Evolutionary conservation across 495 filamentous ascomycete genomes (phyloP), one percentile per base, ranked within the genome.

Genomic region (Penicillium coffeae): DNA sequence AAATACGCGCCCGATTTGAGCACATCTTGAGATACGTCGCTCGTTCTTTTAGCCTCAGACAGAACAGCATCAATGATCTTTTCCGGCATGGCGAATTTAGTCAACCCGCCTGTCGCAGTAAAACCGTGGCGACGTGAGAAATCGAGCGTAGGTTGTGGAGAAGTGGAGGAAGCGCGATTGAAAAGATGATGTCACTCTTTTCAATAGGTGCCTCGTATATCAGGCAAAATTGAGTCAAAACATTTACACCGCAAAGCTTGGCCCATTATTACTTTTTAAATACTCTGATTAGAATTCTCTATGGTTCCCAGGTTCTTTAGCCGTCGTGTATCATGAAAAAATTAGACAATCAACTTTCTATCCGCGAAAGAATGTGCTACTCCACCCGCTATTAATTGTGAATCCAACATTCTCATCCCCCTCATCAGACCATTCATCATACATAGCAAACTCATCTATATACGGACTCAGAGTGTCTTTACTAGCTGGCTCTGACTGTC

Each of bases 1-100:
- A 91, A 56, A 61, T 91, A 95, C n/a, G 88, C 81, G 15, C 81
- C 77, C 42, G 88, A 92, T 51, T 66, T 79, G 25, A 80, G 79
- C 18, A 89, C 84, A 51, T 85, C 81, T 13, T 74, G 63, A 14
- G 86, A 66, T 9, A 85, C 65, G 14, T 57, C 52, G 42, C 67
- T 76, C 50, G 66, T 51, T 5, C 54, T 58, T 2, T 60, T 52
- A n/a, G 65, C 62, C 51, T 79, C 76, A 5, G 65, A 64, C 3
- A 66, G 38, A 15, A 72, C 69, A 32, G 69, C 65, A 14, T 65
- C 60, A 54, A 72, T 74, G 42, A 74, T 55, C 44, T 59, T 67
- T 25, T 68, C 69, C 15, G 71, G 56, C 73, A 78, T 78, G 7
- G 18, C n/a, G 48, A 32, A 34, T 21, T n/a, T 4, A 5, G 1